phyloP scores from a whole-genome alignment of 2,329 filamentous ascomycete genomes.

The Microdochium bolleyi region DNA sequence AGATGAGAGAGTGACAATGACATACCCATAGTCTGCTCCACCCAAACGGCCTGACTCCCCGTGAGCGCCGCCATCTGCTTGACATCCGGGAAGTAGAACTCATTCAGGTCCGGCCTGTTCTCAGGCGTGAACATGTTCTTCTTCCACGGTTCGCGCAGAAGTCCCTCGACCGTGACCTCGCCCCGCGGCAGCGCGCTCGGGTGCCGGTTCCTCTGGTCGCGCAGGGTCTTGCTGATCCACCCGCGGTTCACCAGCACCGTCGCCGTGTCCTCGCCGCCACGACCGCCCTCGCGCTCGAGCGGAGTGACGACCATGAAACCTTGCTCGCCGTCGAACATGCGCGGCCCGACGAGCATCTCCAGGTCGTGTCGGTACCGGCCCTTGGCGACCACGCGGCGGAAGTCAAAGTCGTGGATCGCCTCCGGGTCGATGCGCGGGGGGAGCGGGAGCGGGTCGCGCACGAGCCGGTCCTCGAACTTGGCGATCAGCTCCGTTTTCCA shows the following conservation, averaged over 20 bases:
- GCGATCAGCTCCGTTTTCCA: constrained; percentile 94
- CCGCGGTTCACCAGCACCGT: constrained; percentile 84
- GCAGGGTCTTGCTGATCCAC: constrained; percentile 78
- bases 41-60: constrained; percentile 83
- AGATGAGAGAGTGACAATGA: constrained; percentile 3
- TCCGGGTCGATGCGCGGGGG: constrained; percentile 74
- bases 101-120: constrained; percentile 72
- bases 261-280: constrained; percentile 29
- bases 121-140: constrained; percentile 97
- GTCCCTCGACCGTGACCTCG: constrained; percentile 71
- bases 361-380: constrained; percentile 77
- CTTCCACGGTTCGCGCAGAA: constrained; percentile 86
- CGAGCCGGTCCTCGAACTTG: constrained; percentile 83
- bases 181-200: constrained; percentile 58
- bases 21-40: constrained; percentile 90
- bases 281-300: constrained; percentile 59
- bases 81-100: constrained; percentile 95
- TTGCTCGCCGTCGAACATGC: constrained; percentile 80
- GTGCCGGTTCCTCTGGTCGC: constrained; percentile 54
- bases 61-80: constrained; percentile 78
- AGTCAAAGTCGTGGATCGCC: constrained; percentile 87
- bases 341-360: constrained; percentile 93
- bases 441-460: constrained; percentile 77
- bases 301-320: constrained; percentile 91
- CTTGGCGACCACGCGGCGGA: constrained; percentile 69